Base-by-base conservation (phyloP, 164 flowering plant genomes). In the Kingdonia uniflora region DNA sequence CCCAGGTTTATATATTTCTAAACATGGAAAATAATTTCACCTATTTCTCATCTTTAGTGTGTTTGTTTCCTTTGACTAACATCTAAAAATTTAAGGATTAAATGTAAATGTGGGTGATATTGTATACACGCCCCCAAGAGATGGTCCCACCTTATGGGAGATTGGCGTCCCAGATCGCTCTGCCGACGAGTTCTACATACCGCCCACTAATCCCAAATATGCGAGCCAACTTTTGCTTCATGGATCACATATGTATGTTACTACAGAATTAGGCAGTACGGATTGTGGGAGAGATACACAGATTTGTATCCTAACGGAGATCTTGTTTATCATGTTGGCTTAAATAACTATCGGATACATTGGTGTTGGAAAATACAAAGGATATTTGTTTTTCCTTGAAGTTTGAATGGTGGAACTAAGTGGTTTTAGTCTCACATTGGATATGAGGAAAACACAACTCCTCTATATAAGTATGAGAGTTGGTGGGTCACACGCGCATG, bases 81-180 rank as follows among this genome's bases (percentile, higher is more conserved):
- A 29, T 29, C 35, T 29, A 29, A 29, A 29, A 29, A 3, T 3
- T 29, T 6, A 77, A 90, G 97, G 89, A 49, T 65, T 71, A 59
- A 62, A 72, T 10, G 66, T 74, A 38, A 71, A 71, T 23, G 14
- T 85, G 68, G 82, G 83, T 49, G 76, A 74, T 49, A 62, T 85
- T 14, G 74, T 76, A 2, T 83, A 70, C 56, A 71, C 72, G 51
- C 90, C 97, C 15, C 90, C 85, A 41, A 75, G 97, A 69, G 68
- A 73, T 60, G 96, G 96, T 0, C 95, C 92, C 0, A 87, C 95
- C 1, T 40, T 87, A 48, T 91, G 96, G 97, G 97, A 91, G 65
- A 91, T 91, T 1, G 95, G 96, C 39, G 17, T 77, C 41, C 97
- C 96, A 43, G 95, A 87, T 64, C 85, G 97, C 21, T 68, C 90